Percentiles rank a stretch among this genome's conserved stretches.
phyloP scores from a whole-genome alignment of 2,329 filamentous ascomycete species.

The Colletotrichum nymphaeae region DNA sequence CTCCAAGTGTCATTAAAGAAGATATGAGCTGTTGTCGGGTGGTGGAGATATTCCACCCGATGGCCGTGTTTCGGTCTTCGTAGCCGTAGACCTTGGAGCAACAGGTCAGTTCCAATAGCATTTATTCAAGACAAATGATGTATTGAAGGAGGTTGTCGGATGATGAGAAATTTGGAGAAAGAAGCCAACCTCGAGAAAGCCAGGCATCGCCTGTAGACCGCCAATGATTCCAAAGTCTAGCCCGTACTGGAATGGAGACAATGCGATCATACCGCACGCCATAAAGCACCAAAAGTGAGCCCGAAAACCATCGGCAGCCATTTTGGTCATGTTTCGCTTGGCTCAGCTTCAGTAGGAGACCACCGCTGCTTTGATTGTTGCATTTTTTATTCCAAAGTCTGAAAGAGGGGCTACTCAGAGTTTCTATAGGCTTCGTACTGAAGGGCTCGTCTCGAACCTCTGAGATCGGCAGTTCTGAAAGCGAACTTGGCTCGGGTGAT shows the following conservation, averaged over 20 bases:
- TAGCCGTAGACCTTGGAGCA: constrained; percentile 41
- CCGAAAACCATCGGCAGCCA: not conserved
- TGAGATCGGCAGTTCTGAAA: not conserved
- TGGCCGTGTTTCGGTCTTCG: constrained; percentile 57
- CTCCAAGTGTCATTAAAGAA: constrained; percentile 59
- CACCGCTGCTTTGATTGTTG: not conserved
- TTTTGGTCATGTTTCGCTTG: not conserved
- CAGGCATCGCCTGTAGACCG: not conserved
- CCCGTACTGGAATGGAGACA: not conserved
- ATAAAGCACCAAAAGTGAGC: not conserved
- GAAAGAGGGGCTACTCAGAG: not conserved
- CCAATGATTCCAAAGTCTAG: not conserved
- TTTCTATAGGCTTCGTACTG: not conserved
- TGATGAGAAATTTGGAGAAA: not conserved
- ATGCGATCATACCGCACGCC: not conserved
- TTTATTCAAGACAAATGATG: not conserved
- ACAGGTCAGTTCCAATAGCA: not conserved
- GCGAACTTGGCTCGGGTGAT: not conserved
- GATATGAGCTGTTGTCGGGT: constrained; percentile 59
- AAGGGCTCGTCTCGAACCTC: not conserved
- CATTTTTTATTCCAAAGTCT: not conserved
- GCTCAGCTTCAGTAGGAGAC: not conserved
- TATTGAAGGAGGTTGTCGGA: not conserved
- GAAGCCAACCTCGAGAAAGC: not conserved
- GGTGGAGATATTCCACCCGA: constrained; percentile 58